A percentile compares a stretch with the other conserved stretches of the same genome.
Conservation (phyloP, 2,329 filamentous ascomycete genomes). For the Aspergillus jensenii region DNA sequence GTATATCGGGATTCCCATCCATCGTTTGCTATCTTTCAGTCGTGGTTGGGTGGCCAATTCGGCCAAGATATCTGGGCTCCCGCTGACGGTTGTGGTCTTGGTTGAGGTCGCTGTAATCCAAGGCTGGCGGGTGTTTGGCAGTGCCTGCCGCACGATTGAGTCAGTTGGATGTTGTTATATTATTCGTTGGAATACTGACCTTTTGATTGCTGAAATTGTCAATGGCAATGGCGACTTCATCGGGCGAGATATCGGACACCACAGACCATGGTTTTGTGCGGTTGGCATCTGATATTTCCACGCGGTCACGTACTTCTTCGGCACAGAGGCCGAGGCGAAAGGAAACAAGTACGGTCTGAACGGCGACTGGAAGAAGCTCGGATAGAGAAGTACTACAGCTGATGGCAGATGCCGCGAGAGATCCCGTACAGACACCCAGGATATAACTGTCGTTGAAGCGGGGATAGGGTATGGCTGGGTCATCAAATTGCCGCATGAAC, state of each 20-base stretch:
- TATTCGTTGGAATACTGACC: not conserved
- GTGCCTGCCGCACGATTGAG: not conserved
- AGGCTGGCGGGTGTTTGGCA: not conserved
- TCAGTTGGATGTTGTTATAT: not conserved
- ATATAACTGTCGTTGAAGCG: slow-evolving; percentile 3
- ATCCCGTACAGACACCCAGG: slow-evolving; percentile 36
- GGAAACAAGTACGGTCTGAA: slow-evolving; percentile 36
- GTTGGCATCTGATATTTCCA: not conserved
- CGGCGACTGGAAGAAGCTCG: slow-evolving; percentile 35
- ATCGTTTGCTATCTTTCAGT: not conserved
- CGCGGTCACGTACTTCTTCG: not conserved
- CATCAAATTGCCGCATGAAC: slow-evolving; percentile 12
- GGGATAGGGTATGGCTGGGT: slow-evolving; percentile 1
- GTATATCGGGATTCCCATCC: slow-evolving; percentile 3
- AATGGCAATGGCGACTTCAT: not conserved
- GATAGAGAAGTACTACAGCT: slow-evolving; percentile 28
- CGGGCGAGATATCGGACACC: not conserved
- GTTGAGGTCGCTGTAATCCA: slow-evolving; percentile 1
- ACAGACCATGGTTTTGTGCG: slow-evolving; percentile 1
- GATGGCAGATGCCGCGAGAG: slow-evolving; percentile 33
- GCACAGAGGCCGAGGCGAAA: slow-evolving; percentile 30
- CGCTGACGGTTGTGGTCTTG: not conserved
- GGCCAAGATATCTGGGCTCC: not conserved
- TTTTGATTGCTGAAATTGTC: not conserved
- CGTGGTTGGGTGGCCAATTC: not conserved